Conservation (phyloP, 2,329 filamentous ascomycete genomes). For the Trichocomaceae sp. region DNA sequence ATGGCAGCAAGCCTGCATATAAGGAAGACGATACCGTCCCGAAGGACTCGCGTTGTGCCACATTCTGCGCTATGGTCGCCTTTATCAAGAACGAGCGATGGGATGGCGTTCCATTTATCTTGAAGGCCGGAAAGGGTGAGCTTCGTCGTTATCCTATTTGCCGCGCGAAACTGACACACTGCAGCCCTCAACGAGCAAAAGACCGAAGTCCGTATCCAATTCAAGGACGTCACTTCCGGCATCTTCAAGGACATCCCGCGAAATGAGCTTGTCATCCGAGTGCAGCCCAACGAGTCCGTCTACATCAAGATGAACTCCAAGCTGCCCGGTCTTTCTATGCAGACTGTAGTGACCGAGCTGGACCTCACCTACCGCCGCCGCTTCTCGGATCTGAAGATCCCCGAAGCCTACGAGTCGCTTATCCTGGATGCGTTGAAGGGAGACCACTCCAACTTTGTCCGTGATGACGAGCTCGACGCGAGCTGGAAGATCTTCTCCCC, state of each 20-base stretch:
- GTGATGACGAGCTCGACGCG: slow-evolving; percentile 92
- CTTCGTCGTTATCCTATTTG: background rate
- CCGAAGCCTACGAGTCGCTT: slow-evolving; percentile 95
- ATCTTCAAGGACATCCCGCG: slow-evolving; percentile 99
- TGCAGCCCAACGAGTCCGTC: slow-evolving; percentile 98
- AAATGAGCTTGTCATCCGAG: slow-evolving; percentile 98
- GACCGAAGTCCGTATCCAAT: slow-evolving; percentile 98
- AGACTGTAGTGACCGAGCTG: slow-evolving; percentile 96
- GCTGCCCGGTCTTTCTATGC: slow-evolving; percentile 95
- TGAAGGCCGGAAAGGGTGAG: slow-evolving; percentile 87
- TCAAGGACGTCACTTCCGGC: slow-evolving; percentile 97
- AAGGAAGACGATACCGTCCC: slow-evolving; percentile 98
- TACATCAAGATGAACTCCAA: slow-evolving; percentile 99
- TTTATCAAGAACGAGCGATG: slow-evolving; percentile 99
- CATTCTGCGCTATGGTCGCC: slow-evolving; percentile 92
- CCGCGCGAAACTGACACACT: slow-evolving; percentile 10
- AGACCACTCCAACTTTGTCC: slow-evolving; percentile 98
- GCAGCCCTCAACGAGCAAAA: slow-evolving; percentile 94
- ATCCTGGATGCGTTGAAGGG: slow-evolving; percentile 97
- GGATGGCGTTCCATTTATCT: slow-evolving; percentile 98
- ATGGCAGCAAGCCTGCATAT: slow-evolving; percentile 94
- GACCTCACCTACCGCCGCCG: slow-evolving; percentile 96
- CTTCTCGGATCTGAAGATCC: slow-evolving; percentile 99
- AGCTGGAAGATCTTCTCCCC: slow-evolving; percentile 99
- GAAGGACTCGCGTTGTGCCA: slow-evolving; percentile 93